Evolutionary conservation across 768 basidiomycete species (phyloP), one percentile per base, ranked within the genome.

Genomic region (Cubamyces sp.): DNA sequence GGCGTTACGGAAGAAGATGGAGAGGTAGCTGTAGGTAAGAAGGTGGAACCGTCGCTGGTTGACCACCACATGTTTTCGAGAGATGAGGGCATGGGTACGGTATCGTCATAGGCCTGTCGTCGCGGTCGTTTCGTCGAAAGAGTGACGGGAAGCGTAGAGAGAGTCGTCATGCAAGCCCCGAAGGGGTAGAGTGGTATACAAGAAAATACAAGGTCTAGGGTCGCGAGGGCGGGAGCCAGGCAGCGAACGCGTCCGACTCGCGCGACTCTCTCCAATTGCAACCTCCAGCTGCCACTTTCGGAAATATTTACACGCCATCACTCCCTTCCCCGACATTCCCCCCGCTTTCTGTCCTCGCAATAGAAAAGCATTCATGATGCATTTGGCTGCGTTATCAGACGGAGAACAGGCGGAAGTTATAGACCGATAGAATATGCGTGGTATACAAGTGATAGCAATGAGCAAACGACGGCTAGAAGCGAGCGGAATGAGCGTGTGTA

Each of bases 111-210:
- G 53, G 58, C 63, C 60, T 56, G 66, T 73, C 66, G 72, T 70
- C 50, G 55, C 56, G 53, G 68, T 73, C 69, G 70, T 72, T 59
- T 61, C 47, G 70, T 64, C 54, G 62, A 69, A 71, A 42, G 66
- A 71, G 57, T 59, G 69, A 61, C 63, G 34, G 65, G 48, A 45
- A 48, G 21, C 47, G 64, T 58, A 45, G 65, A 53, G 41, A 43
- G 43, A 57, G 56, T 54, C 41, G 57, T 67, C 71, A 70, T 70
- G 68, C 60, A 59, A 53, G 61, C 68, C 70, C 67, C 41, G 53
- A 34, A 49, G 26, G 26, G 48, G 6, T 3, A 46, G 41, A 49
- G 42, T 52, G 63, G 60, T 62, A 57, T 61, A 59, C 19, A 25
- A 43, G 21, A 16, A 40, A 64, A 47, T 40, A 61, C 60, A 65